phyloP scores from a whole-genome alignment of 2,329 filamentous ascomycete species.

The Xylaria arbuscula region DNA sequence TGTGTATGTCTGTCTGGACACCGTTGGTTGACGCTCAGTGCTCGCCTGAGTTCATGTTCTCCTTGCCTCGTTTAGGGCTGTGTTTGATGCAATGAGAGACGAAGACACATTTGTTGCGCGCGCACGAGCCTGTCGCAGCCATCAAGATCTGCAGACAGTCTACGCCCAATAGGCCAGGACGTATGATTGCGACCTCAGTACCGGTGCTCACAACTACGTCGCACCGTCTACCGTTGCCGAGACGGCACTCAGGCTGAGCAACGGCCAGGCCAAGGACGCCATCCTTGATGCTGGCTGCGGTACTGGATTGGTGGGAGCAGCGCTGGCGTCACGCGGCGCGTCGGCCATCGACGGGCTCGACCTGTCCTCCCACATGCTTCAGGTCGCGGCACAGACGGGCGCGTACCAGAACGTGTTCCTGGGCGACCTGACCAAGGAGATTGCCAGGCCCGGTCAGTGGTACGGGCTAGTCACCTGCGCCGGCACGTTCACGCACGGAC shows the following conservation, averaged over 20 bases:
- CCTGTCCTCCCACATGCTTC: conserved; percentile 64
- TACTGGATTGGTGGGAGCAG: conserved; percentile 63
- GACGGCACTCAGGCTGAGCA: conserved; percentile 50
- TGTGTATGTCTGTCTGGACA: not conserved
- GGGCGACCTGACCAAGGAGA: conserved; percentile 59
- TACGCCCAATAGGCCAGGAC: conserved; percentile 54
- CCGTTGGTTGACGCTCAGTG: not conserved
- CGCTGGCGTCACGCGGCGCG: conserved; percentile 57
- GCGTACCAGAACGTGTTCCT: conserved; percentile 59
- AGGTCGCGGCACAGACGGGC: conserved; percentile 60
- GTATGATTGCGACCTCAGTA: conserved; percentile 52
- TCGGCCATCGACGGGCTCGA: conserved; percentile 64
- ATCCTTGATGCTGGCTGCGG: conserved; percentile 67
- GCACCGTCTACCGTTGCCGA: conserved; percentile 54
- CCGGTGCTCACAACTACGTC: conserved; percentile 54
- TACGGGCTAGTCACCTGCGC: conserved; percentile 65
- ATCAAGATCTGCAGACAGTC: conserved; percentile 36
- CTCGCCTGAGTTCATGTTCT: not conserved
- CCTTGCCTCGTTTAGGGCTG: not conserved
- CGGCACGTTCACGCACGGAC: conserved; percentile 66
- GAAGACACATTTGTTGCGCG: conserved; percentile 19
- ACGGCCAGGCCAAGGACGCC: conserved; percentile 39
- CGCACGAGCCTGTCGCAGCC: conserved; percentile 20
- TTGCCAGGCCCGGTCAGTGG: conserved; percentile 53
- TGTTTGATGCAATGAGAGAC: not conserved